Percentiles rank a stretch among this genome's conserved stretches.
Conservation (phyloP, 2,329 filamentous ascomycete species). For the Pseudocercospora eumusae region DNA sequence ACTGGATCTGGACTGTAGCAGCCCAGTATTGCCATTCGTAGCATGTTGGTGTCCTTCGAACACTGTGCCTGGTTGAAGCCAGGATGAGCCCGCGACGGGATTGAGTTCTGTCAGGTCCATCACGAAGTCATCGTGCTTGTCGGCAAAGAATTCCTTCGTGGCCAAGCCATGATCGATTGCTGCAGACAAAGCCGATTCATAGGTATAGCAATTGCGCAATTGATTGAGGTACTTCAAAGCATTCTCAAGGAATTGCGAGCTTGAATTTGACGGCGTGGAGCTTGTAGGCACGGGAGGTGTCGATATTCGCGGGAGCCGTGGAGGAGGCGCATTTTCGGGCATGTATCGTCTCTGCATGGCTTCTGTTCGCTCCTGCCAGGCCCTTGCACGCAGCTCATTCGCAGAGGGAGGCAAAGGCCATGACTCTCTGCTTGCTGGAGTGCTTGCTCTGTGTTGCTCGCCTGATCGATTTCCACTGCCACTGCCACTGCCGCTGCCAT, state of each 20-base stretch:
- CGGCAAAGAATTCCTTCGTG: constrained; percentile 54
- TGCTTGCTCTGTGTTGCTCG: constrained; percentile 24
- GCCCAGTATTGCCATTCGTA: constrained; percentile 36
- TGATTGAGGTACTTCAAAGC: constrained; percentile 63
- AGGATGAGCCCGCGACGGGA: constrained; percentile 58
- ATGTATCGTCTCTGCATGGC: constrained; percentile 40
- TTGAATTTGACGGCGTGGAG: constrained; percentile 25
- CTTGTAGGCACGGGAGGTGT: constrained; percentile 31
- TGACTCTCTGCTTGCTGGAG: constrained; percentile 23
- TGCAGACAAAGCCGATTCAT: constrained; percentile 57
- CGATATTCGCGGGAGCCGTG: constrained; percentile 35
- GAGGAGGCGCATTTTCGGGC: constrained; percentile 37
- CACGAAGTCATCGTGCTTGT: constrained; percentile 59
- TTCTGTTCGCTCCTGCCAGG: constrained; percentile 36
- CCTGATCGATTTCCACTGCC: constrained; percentile 15
- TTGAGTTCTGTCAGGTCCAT: constrained; percentile 56
- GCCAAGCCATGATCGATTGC: constrained; percentile 58
- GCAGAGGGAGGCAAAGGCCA: constrained; percentile 33
- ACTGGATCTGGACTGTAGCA: constrained; percentile 26
- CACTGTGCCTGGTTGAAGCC: constrained; percentile 62
- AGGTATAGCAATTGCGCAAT: constrained; percentile 55
- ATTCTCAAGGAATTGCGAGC: constrained; percentile 53
- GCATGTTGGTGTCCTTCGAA: constrained; percentile 65
- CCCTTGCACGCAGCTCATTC: constrained; percentile 27
- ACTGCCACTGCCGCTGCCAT: constrained; percentile 9